Base-by-base conservation (phyloP, 176 grass and related monocot species). In the Rhynchospora pubera region DNA sequence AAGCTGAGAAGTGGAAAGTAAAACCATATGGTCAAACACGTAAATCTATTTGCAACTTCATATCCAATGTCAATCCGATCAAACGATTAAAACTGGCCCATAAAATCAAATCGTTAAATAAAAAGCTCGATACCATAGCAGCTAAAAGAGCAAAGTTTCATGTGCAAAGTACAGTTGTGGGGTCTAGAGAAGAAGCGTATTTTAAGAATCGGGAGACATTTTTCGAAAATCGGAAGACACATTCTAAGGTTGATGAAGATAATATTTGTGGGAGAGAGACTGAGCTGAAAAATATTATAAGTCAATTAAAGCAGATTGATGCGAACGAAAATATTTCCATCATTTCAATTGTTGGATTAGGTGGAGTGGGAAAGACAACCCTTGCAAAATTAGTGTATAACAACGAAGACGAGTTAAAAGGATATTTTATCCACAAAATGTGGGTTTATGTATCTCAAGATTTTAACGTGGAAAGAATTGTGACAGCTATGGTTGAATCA, bases 391-490 rank as follows among this genome's bases (percentile, higher is more conserved):
- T 69, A 5, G 57, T 79, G 12, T 79, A 56, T 18, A 69, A 84
- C 14, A 57, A 2, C 61, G 58, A 89, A 26, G 1, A 7, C 19
- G 43, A 30, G 7, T 45, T 85, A 60, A 16, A 24, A n/a, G 7
- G 21, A 7, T 15, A 61, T 42, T 90, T 87, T 47, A 5, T 73
- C 4, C n/a, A 3, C 0, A 64, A 4, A 21, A 7, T 79, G 6
- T 87, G 88, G 88, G 21, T 90, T 45, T 62, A 90, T 76, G 74
- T 90, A 30, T 75, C 88, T 12, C 28, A 62, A 9, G 79, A 32
- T 26, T 76, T 80, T 44, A 18, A 83, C 57, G 9, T 72, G 43
- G 8, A 2, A 76, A 84, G 26, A 9, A 68, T 90, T 18, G 4
- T 68, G 8, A 45, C 24, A 1, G 55, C 72, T 7, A 5, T 90